phyloP scores from a whole-genome alignment of 1,284 basidiomycete genomes.

The Malassezia psittaci region DNA sequence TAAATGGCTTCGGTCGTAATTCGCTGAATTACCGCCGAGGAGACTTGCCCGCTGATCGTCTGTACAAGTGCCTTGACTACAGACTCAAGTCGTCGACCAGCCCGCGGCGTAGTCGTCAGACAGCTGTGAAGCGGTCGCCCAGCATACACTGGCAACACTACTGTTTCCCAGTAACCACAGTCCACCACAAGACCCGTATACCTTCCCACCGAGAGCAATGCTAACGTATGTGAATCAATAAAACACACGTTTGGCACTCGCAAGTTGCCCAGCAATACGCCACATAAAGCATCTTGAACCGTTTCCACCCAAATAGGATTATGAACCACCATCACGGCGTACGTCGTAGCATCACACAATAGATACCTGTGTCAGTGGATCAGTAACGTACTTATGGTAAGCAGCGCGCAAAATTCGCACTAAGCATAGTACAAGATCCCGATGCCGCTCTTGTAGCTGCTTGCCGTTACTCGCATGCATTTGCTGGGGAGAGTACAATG shows the following conservation, averaged over 20 bases:
- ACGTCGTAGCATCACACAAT: slow-evolving; percentile 79
- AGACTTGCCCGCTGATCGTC: slow-evolving; percentile 1
- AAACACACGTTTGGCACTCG: slow-evolving; percentile 85
- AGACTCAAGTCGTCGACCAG: slow-evolving; percentile 19
- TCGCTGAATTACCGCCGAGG: slow-evolving; percentile 17
- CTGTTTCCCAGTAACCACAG: slow-evolving; percentile 78
- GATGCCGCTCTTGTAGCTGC: slow-evolving; percentile 21
- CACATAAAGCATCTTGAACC: slow-evolving; percentile 76
- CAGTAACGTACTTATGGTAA: slow-evolving; percentile 57
- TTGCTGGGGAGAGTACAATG: slow-evolving; percentile 38
- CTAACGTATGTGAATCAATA: slow-evolving; percentile 61
- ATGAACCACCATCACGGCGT: slow-evolving; percentile 84
- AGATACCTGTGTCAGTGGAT: slow-evolving; percentile 84
- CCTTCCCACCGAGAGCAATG: slow-evolving; percentile 71
- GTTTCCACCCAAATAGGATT: slow-evolving; percentile 73
- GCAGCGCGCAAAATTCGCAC: slow-evolving; percentile 25
- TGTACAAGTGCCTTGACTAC: slow-evolving; percentile 22
- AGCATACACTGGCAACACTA: slow-evolving; percentile 60
- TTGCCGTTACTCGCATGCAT: slow-evolving; percentile 12
- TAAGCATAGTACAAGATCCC: slow-evolving; percentile 26
- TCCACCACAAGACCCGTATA: slow-evolving; percentile 88
- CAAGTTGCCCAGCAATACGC: slow-evolving; percentile 76
- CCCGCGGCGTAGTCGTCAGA: slow-evolving; percentile 21
- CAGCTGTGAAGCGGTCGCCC: slow-evolving; percentile 24
- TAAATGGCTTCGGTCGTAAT: slow-evolving; percentile 34